phyloP scores from a whole-genome alignment of 768 basidiomycete genomes.

The Mycena albidolilacea region DNA sequence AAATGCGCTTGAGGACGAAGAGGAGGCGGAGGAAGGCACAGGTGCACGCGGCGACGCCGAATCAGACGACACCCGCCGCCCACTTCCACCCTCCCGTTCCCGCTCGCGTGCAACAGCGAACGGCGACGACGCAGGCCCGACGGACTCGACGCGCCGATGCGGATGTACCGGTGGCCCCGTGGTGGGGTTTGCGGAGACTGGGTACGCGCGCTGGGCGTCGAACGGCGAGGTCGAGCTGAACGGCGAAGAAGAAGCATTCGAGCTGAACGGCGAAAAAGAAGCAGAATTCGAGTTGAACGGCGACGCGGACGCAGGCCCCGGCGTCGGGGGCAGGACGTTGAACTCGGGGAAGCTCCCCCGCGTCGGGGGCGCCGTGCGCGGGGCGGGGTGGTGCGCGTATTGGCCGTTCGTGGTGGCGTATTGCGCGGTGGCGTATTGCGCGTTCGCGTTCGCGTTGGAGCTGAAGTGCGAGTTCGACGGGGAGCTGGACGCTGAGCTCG shows the following conservation, averaged over 20 bases:
- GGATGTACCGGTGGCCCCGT: constrained; percentile 13
- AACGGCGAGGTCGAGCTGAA: neutral
- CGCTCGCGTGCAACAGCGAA: neutral
- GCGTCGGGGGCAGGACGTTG: neutral
- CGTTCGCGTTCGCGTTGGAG: no score
- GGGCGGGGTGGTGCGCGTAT: neutral
- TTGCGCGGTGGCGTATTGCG: no score
- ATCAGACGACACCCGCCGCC: neutral
- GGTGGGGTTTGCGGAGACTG: neutral
- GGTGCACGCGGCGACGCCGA: neutral
- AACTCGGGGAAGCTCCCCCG: neutral
- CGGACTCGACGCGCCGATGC: constrained; percentile 1
- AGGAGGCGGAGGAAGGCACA: neutral
- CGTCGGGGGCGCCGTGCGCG: constrained; percentile 20
- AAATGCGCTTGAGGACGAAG: neutral
- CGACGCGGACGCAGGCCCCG: neutral
- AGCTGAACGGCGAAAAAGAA: neutral
- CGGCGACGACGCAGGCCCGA: no score
- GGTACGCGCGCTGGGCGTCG: neutral
- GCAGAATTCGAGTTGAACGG: neutral
- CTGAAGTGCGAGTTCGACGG: neutral
- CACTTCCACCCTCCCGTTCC: no score
- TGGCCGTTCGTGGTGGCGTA: no score
- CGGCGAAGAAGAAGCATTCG: neutral
- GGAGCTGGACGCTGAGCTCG: neutral